Evolutionary conservation across 2,329 filamentous ascomycete genomes (phyloP).

Genomic region (Sodiomyces alkalinus): DNA sequence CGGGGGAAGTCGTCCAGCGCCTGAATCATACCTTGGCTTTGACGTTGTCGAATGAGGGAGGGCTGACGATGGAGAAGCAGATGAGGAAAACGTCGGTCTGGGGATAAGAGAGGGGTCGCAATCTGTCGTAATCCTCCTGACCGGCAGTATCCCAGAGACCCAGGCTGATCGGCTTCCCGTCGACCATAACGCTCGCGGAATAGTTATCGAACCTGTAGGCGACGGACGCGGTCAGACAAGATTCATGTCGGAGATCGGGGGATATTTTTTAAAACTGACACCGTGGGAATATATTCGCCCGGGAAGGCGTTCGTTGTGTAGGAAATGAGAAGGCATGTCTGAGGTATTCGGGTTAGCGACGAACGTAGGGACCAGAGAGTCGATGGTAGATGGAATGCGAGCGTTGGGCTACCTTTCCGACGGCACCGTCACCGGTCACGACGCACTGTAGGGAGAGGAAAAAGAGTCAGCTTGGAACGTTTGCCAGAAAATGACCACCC

Average conservation of each 20-base stretch:
- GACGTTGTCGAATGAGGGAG: constrained; percentile 96
- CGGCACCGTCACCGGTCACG: constrained; percentile 97
- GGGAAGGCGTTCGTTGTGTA: constrained; percentile 99
- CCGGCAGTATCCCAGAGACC: constrained; percentile 97
- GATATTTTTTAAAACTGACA: constrained; percentile 40
- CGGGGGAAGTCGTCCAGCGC: too few species aligned
- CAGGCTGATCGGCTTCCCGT: constrained; percentile 92
- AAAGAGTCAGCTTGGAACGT: constrained; percentile 19
- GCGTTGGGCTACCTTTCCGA: constrained; percentile 69
- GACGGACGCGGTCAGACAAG: constrained; percentile 6
- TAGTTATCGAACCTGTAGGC: constrained; percentile 83
- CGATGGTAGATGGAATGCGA: constrained; percentile 4
- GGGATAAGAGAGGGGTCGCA: constrained; percentile 89
- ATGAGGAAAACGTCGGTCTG: constrained; percentile 98
- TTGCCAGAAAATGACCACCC: neutral
- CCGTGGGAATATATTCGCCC: constrained; percentile 98
- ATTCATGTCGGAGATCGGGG: constrained; percentile 1
- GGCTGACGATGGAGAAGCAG: constrained; percentile 96
- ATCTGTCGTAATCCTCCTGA: constrained; percentile 94
- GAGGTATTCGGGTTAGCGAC: constrained; percentile 14
- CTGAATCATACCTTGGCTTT: constrained; percentile 77
- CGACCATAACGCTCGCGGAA: constrained; percentile 97
- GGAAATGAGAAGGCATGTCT: constrained; percentile 98
- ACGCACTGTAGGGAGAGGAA: constrained; percentile 57
- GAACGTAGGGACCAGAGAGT: constrained; percentile 9